Base-by-base conservation (phyloP, 306 rosid genomes). In the Argentina anserina region DNA sequence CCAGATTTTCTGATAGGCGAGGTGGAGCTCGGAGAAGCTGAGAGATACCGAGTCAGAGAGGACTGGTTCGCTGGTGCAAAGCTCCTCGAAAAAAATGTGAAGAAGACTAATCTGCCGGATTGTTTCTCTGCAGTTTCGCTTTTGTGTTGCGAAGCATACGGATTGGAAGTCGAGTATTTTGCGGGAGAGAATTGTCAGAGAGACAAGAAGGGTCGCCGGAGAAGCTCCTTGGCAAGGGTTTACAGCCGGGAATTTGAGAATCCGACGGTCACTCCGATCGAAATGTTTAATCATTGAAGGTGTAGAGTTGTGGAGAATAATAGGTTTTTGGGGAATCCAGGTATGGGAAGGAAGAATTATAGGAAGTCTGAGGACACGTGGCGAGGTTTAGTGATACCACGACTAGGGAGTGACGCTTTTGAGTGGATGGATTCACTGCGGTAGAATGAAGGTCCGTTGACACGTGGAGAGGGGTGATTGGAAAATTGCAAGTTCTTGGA, bases 221-320 rank as follows among this genome's bases (percentile, higher is more conserved):
- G 89, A 86, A 23, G 89, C 65, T 0, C 26, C 78, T 41, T 78
- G 82, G 75, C 98, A 93, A 0, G 97, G 98, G 23, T 71, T 89
- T 42, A 93, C 96, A 64, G 98, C 98, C 86, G 90, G 93, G 33
- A 85, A 76, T 5, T 82, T 73, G 2, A 93, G 88, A 62, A 81
- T 78, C 65, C 90, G 92, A 58, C 98, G 97, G 56, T 84, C 84
- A 26, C 70, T 69, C 17, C 72, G 59, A 9, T 52, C 40, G 28
- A 60, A 13, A 12, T 21, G 70, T 2, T 33, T 79, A 47, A 61
- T 65, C 93, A 85, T 88, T 37, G 86, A 17, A 66, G 39, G 2
- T 49, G 7, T 52, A 6, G 50, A 36, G 15, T 52, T 20, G 7
- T 7, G 64, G 15, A 50, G 21, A 39, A 63, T 42, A 61, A 20